Base-by-base conservation (phyloP, 352 stramenopile genomes). In the Globisporangium abappressorium region DNA sequence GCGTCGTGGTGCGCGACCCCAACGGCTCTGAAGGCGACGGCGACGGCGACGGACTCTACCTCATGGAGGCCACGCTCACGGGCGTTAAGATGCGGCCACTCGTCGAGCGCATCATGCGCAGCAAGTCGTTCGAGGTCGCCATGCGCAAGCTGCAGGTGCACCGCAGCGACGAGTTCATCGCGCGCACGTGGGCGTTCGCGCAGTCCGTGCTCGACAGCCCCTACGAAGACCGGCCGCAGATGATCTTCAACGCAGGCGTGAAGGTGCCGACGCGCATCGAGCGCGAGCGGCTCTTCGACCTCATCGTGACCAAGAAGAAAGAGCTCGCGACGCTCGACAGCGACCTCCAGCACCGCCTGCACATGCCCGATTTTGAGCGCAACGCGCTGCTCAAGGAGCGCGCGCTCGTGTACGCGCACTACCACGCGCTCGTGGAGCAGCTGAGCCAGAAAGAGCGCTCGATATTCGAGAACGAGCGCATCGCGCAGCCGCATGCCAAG, bases 41-140 rank as follows among this genome's bases (percentile, higher is more conserved):
- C 57, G 24, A 22, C 34, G 41, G 38, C 24, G 74, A 79, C 20
- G 74, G 91, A 65, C 72, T 94, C 33, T 82, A 91, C 24, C 74
- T 96, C 36, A 64, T 94, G 1, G 87, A 96, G 57, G 89, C 87
- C 2, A 65, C 87, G 47, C 77, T 96, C 53, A 83, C 84, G 22
- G 89, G 89, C 70, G 85, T 95, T 66, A 96, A 96, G 75, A 73
- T 96, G 67, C 84, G 89, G 3, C 87, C 89, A 22, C 76, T 96
- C 7, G 79, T 90, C 41, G 85, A 93, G 68, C 86, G 89, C 34
- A 73, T 96, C 20, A 62, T 89, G 69, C 84, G 78, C 70, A 93
- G 84, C 71, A 68, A 83, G 57, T 85, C 87, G 63, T 72, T 84
- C 57, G 82, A 95, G 22, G 75, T 95, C 28, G 76, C 82, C 0